Evolutionary conservation across 495 filamentous ascomycete genomes (phyloP).

Genomic region (Choiromyces venosus): DNA sequence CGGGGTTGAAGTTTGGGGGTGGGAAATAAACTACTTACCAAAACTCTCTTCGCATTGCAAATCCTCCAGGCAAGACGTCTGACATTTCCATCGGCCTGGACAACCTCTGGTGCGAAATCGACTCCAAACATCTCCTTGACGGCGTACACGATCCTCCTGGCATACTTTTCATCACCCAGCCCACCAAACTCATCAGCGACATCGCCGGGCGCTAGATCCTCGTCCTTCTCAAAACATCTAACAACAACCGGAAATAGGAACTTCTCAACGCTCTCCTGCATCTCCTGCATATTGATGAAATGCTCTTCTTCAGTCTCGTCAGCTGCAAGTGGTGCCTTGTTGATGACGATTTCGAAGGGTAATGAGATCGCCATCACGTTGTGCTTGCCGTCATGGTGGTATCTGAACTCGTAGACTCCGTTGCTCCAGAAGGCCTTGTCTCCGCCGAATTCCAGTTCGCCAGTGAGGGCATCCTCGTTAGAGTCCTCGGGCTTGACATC

Average conservation of each 20-base stretch:
- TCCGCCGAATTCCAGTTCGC: conserved; percentile 81
- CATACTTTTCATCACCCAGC: conserved; percentile 80
- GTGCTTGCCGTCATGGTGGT: conserved; percentile 91
- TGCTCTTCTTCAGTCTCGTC: conserved; percentile 56
- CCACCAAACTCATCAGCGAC: conserved; percentile 82
- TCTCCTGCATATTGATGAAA: conserved; percentile 30
- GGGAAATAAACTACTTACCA: conserved; percentile 58
- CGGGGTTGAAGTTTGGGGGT: not conserved
- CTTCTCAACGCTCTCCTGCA: conserved; percentile 61
- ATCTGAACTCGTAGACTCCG: conserved; percentile 91
- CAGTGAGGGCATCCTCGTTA: conserved; percentile 54
- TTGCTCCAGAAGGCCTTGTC: conserved; percentile 97
- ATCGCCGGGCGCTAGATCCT: conserved; percentile 79
- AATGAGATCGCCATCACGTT: conserved; percentile 93
- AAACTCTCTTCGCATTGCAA: conserved; percentile 86
- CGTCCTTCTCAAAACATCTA: conserved; percentile 88
- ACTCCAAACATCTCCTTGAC: conserved; percentile 97
- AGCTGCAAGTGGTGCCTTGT: conserved; percentile 56
- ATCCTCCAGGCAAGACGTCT: conserved; percentile 90
- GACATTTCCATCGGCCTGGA: conserved; percentile 87
- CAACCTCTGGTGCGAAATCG: conserved; percentile 88
- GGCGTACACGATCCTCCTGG: conserved; percentile 83
- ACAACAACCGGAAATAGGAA: conserved; percentile 74
- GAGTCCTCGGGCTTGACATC: conserved; percentile 51
- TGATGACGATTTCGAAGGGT: conserved; percentile 84